Evolutionary conservation across 1,284 basidiomycete genomes (phyloP).

Genomic region (Cutaneotrichosporon sp.): DNA sequence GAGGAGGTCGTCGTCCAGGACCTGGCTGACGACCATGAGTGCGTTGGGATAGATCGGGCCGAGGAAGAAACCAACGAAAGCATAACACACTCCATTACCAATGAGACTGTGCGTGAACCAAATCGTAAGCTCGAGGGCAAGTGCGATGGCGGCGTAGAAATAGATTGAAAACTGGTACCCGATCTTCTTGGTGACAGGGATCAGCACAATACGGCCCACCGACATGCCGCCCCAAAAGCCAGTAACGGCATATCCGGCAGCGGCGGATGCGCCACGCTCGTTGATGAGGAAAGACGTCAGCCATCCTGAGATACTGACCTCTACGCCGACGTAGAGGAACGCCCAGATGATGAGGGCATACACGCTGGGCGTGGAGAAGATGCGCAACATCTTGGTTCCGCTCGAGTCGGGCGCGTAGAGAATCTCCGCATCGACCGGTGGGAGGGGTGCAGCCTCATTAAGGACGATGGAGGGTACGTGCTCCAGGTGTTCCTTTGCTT

Average conservation of each 20-base stretch:
- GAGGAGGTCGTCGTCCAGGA: constrained; percentile 62
- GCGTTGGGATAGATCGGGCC: constrained; percentile 63
- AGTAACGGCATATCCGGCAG: constrained; percentile 27
- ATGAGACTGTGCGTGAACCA: constrained; percentile 62
- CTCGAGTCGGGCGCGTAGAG: neutral
- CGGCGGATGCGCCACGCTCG: constrained; percentile 20
- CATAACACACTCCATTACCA: constrained; percentile 60
- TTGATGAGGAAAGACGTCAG: constrained; percentile 24
- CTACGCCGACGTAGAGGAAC: constrained; percentile 25
- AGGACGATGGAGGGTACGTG: neutral
- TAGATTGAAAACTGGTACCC: constrained; percentile 31
- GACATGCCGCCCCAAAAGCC: constrained; percentile 34
- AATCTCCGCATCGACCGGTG: neutral
- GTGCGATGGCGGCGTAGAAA: constrained; percentile 25
- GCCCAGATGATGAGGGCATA: constrained; percentile 17
- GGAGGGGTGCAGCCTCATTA: neutral
- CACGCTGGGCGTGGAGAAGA: constrained; percentile 18
- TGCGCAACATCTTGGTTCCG: constrained; percentile 23
- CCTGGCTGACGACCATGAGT: constrained; percentile 60
- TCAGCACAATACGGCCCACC: constrained; percentile 27
- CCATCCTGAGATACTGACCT: constrained; percentile 20
- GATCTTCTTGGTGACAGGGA: constrained; percentile 30
- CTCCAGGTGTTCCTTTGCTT: neutral
- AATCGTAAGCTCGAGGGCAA: constrained; percentile 58
- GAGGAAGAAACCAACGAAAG: constrained; percentile 56